A percentile compares a stretch with the other conserved stretches of the same genome.
Conservation (phyloP, 164 flowering plant species). For the Santalum album region DNA sequence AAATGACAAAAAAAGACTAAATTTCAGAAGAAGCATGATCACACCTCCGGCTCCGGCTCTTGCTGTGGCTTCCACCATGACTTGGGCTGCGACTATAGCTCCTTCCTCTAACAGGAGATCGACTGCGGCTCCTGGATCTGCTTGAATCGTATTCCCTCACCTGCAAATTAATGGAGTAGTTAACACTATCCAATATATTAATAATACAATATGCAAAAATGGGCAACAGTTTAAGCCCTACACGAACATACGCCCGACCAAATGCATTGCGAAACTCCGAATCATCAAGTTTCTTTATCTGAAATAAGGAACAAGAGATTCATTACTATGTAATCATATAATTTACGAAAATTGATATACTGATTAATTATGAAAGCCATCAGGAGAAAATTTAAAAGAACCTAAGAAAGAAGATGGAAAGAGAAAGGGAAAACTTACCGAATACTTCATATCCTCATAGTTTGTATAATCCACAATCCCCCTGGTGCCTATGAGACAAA, state of each 20-base stretch:
- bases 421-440: conserved; percentile 64
- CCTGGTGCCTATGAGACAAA: conserved; percentile 44
- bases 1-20: neutral
- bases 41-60: conserved; percentile 65
- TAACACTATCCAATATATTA: neutral
- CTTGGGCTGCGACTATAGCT: conserved; percentile 49
- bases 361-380: neutral
- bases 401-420: too few relatives aligned
- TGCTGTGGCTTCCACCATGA: conserved; percentile 40
- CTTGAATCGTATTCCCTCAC: conserved; percentile 92
- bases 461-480: conserved; percentile 89
- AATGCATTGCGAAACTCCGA: conserved; percentile 87
- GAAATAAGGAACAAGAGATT: conserved; percentile 5
- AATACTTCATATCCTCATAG: conserved; percentile 91
- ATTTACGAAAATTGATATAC: neutral
- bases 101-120: conserved; percentile 43
- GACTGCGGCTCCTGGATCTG: conserved; percentile 60
- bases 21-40: conserved; percentile 14
- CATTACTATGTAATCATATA: neutral
- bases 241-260: conserved; percentile 63
- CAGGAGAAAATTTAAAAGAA: too few relatives aligned
- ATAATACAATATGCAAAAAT: neutral
- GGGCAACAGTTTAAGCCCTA: conserved; percentile 11
- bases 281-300: conserved; percentile 83
- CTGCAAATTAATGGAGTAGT: conserved; percentile 18